A percentile compares a stretch with the other conserved stretches of the same genome.
phyloP scores from a whole-genome alignment of 2,329 filamentous ascomycete species.

The Colletotrichum costaricense region DNA sequence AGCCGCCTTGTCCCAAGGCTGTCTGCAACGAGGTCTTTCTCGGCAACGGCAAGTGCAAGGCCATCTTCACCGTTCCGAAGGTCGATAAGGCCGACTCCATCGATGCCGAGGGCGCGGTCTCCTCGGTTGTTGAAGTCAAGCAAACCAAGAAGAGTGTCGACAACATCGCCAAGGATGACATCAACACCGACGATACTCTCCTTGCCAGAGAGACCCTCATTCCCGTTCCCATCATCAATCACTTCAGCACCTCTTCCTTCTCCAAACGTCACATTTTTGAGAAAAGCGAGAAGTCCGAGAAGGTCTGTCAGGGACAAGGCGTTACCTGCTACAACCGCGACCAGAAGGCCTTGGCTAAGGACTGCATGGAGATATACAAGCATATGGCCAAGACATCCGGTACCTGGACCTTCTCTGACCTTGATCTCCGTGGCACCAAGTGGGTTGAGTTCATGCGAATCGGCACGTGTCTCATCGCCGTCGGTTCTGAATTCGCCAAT shows the following conservation, averaged over 20 bases:
- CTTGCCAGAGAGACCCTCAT: too few relatives aligned
- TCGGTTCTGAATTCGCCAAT: background rate
- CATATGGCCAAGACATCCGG: background rate
- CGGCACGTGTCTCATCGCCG: conserved; percentile 6
- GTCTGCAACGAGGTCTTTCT: conserved; percentile 8
- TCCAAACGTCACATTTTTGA: conserved; percentile 4
- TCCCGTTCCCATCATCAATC: background rate
- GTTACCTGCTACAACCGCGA: conserved; percentile 2
- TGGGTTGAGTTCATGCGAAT: conserved; percentile 8
- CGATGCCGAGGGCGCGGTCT: background rate
- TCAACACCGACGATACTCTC: background rate
- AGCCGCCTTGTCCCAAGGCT: background rate
- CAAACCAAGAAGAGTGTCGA: background rate
- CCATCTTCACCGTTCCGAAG: background rate
- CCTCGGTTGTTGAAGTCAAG: background rate
- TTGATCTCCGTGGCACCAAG: conserved; percentile 3
- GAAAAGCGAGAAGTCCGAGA: background rate
- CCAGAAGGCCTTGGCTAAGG: background rate
- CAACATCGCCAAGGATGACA: background rate
- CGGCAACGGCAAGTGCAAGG: conserved; percentile 6
- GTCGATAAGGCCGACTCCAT: background rate
- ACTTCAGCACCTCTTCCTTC: background rate
- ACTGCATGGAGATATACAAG: conserved; percentile 10
- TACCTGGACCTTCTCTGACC: background rate
- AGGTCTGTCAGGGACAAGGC: background rate